These are phyloP conservation scores for Aphanomyces astaci DNA, from an alignment of 352 stramenopile species.

Conservation along the genomic window DNA sequence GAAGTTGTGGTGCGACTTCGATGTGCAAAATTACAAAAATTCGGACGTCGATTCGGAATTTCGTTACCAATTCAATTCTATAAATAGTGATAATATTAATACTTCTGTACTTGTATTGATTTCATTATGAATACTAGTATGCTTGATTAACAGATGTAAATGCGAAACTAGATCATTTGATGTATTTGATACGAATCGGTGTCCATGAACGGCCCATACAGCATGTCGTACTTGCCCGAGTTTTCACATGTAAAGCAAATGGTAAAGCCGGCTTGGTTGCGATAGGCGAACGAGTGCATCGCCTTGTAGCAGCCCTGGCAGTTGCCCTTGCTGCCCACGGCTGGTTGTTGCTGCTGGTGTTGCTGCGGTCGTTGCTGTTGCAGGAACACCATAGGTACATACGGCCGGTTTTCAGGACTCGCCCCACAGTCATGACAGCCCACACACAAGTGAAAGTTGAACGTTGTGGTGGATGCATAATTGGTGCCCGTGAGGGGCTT, in stretches of 20 bases:
- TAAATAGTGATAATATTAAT: no score
- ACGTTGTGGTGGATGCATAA: background rate
- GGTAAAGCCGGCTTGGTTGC: background rate
- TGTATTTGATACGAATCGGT: background rate
- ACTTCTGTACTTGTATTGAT: no score
- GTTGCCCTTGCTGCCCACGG: background rate
- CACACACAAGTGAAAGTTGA: background rate
- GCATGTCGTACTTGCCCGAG: background rate
- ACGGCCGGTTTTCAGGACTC: background rate
- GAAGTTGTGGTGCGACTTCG: no score
- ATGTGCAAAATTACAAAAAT: no score
- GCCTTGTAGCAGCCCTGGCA: background rate
- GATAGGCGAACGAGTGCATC: background rate
- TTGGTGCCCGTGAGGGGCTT: background rate
- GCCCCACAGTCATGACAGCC: background rate
- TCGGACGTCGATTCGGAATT: no score
- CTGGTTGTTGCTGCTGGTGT: background rate
- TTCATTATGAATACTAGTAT: no score
- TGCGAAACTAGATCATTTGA: background rate
- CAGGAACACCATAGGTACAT: background rate
- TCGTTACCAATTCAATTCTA: no score
- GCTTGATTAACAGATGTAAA: no score
- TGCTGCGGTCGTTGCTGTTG: background rate
- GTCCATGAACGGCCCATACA: constrained; percentile 1
- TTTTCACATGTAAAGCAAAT: background rate